Conservation (phyloP, 306 rosid species). For the Ormosia emarginata region DNA sequence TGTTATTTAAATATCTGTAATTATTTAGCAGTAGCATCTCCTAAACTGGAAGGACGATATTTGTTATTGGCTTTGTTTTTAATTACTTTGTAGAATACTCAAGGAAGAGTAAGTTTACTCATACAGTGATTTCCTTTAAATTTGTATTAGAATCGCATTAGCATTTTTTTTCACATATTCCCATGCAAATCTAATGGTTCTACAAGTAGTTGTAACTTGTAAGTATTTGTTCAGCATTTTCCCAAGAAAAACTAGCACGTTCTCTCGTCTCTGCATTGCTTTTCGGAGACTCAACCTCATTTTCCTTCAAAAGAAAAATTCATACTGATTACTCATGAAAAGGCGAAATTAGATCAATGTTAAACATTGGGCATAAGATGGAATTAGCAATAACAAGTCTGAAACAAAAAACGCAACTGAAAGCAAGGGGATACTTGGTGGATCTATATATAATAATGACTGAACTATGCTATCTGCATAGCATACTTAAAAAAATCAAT, state of each 20-base stretch:
- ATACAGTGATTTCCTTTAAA: neutral
- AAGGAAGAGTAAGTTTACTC: neutral
- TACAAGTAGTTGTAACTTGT: neutral
- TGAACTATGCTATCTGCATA: neutral
- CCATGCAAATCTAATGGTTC: neutral
- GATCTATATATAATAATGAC: no score
- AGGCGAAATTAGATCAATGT: neutral
- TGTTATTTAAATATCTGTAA: no score
- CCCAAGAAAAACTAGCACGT: constrained; percentile 8
- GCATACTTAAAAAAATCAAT: neutral
- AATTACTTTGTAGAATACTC: neutral
- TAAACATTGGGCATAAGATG: neutral
- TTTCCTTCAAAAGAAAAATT: neutral
- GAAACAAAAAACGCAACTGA: neutral
- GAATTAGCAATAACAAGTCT: neutral
- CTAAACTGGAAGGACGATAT: neutral
- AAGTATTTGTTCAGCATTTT: neutral
- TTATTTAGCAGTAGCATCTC: neutral
- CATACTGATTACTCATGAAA: neutral
- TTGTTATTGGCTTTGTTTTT: neutral
- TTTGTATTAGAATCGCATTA: neutral
- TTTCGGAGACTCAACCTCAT: neutral
- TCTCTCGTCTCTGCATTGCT: neutral
- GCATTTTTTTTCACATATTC: neutral
- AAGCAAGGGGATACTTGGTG: neutral